These are phyloP conservation scores for Leishmania major DNA, from an alignment of 208 protist genomes.

Conservation along the genomic window DNA sequence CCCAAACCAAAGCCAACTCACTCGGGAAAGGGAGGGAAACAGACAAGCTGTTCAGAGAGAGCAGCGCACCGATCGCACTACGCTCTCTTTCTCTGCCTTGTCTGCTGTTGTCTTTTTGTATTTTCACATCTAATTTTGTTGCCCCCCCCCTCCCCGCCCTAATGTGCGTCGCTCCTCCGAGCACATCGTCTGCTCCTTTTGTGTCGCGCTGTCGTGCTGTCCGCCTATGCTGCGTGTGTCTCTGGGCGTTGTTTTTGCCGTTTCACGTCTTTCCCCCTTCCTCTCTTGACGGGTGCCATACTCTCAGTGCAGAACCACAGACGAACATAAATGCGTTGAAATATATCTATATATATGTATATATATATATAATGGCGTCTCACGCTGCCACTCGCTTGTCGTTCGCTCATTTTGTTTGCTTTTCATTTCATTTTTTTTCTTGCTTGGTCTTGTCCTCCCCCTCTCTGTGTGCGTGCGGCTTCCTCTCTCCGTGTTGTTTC, in stretches of 20 bases:
- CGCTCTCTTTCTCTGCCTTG: not conserved
- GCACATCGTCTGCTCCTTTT: not conserved
- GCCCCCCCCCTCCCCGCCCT: not conserved
- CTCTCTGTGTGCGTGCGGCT: not conserved
- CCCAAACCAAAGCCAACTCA: not conserved
- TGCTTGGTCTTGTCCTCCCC: not conserved
- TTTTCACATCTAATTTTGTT: not conserved
- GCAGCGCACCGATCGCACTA: not conserved
- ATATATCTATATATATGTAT: not conserved
- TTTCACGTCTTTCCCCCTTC: not conserved
- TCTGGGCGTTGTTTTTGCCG: not conserved
- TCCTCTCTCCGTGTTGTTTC: not conserved
- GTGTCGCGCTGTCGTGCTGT: not conserved
- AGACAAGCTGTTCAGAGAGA: not conserved
- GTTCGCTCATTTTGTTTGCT: too few species aligned
- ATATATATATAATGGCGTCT: too few species aligned
- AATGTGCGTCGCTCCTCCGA: not conserved
- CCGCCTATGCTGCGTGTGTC: not conserved
- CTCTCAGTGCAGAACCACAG: not conserved
- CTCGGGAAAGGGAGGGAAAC: not conserved
- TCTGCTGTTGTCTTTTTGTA: not conserved
- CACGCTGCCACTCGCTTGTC: too few species aligned
- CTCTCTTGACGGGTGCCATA: not conserved
- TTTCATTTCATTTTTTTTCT: not conserved
- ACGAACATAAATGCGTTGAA: not conserved